phyloP scores from a whole-genome alignment of 2,329 filamentous ascomycete species.

The Pseudogymnoascus sp. region DNA sequence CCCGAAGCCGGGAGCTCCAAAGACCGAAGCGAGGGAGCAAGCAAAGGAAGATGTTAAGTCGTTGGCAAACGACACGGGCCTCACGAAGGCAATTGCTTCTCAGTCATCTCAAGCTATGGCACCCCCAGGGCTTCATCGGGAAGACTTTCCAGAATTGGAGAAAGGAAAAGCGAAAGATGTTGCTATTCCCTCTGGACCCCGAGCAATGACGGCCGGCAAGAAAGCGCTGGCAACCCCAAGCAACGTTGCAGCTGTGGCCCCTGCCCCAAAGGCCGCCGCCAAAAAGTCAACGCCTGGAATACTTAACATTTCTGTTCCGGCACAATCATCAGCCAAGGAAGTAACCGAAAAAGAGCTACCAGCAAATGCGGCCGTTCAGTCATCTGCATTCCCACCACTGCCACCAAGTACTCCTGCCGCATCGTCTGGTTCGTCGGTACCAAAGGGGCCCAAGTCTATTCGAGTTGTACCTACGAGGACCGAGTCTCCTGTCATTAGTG shows the following conservation, averaged over 20 bases:
- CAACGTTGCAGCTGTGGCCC: slow-evolving; percentile 2
- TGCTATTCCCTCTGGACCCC: slow-evolving; percentile 13
- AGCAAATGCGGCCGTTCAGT: slow-evolving; percentile 14
- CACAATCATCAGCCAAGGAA: slow-evolving; percentile 27
- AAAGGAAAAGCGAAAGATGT: slow-evolving; percentile 25
- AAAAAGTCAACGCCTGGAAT: slow-evolving; percentile 26
- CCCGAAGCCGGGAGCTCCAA: neutral
- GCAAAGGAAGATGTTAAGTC: slow-evolving; percentile 38
- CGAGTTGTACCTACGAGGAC: slow-evolving; percentile 60
- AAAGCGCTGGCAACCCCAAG: slow-evolving; percentile 10
- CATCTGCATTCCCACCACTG: slow-evolving; percentile 43
- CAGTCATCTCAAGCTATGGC: slow-evolving; percentile 24
- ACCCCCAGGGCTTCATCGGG: slow-evolving; percentile 40
- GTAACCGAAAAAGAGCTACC: slow-evolving; percentile 15
- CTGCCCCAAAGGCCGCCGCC: slow-evolving; percentile 13
- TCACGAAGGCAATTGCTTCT: slow-evolving; percentile 37
- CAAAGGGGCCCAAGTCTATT: slow-evolving; percentile 53
- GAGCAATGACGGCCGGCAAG: slow-evolving; percentile 12
- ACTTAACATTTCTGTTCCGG: slow-evolving; percentile 43
- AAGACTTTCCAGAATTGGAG: slow-evolving; percentile 54
- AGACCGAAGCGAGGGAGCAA: slow-evolving; percentile 16
- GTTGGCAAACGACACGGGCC: slow-evolving; percentile 36
- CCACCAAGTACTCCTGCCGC: slow-evolving; percentile 38
- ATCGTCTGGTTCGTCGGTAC: slow-evolving; percentile 41
- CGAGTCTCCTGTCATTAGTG: slow-evolving; percentile 39